Evolutionary conservation across 2,329 filamentous ascomycete genomes (phyloP), one percentile per base, ranked within the genome.

Genomic region (Fusarium coicis): DNA sequence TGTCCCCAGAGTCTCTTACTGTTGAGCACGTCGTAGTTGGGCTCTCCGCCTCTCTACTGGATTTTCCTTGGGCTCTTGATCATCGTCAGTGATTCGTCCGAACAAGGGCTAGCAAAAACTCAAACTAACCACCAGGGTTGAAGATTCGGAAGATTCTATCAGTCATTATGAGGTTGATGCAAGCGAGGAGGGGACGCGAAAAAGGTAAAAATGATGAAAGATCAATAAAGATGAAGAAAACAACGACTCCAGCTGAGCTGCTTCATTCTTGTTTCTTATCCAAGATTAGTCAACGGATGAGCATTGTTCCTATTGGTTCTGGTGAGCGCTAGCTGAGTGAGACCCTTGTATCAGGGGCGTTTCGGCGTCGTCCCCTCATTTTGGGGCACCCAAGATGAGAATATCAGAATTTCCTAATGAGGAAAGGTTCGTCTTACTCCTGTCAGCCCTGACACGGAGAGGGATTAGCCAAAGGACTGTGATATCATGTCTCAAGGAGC

Each of bases 91-190:
- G 1, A 8, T 18, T 18, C 2, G 32, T 5, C 15, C 44, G 10
- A 12, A 12, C 34, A 42, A 15, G 40, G 34, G 8, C 18, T 23
- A 26, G 8, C n/a, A 15, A 28, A 12, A 12, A 54, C 39, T 19
- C 7, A 21, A 10, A 67, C 71, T 28, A 5, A 80, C 79, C 79
- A 21, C 59, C 66, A 11, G 80, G 80, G 12, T 80, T 81, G n/a
- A 81, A 81, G 7, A 81, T 80, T 26, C 79, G 79, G 34, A 81
- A 81, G 34, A 81, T 79, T 43, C 63, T 71, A 26, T 64, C 63
- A 37, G 63, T 42, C 75, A 77, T 77, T 18, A 30, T 32, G 30
- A 26, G 19, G 21, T 26, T 39, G 14, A n/a, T 8, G 26, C 16
- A 15, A 42, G 18, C 19, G 3, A 44, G 18, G n/a, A 28, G 4